Conservation (phyloP, 1,284 basidiomycete genomes). For the Ganoderma multipileum region DNA sequence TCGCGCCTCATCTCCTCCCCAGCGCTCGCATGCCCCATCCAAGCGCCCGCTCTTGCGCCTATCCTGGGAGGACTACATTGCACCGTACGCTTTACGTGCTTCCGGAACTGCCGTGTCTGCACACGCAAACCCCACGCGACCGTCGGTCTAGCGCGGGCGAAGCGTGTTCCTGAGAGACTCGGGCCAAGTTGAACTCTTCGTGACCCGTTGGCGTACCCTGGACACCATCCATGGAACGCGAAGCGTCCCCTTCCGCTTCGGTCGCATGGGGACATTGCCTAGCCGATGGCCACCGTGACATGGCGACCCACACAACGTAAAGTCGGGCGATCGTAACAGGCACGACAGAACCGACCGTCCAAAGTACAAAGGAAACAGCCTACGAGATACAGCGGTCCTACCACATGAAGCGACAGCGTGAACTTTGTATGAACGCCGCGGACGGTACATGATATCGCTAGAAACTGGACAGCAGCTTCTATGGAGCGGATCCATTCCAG, state of each 20-base stretch:
- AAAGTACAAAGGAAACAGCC: background rate
- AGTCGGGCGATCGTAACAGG: background rate
- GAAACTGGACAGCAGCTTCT: background rate
- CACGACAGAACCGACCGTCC: background rate
- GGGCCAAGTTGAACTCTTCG: background rate
- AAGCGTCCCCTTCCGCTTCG: background rate
- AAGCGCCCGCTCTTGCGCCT: background rate
- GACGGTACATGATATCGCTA: background rate
- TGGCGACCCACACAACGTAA: background rate
- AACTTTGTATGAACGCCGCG: background rate
- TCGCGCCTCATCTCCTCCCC: background rate
- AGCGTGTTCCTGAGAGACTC: background rate
- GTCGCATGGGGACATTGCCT: background rate
- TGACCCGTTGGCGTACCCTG: background rate
- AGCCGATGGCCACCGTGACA: background rate
- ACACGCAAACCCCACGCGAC: background rate
- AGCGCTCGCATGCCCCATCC: background rate
- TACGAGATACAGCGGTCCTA: background rate
- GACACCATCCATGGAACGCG: slow-evolving; percentile 2
- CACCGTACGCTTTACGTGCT: background rate
- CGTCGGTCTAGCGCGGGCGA: background rate
- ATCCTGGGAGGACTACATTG: background rate
- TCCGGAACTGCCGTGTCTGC: background rate
- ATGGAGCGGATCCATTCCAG: background rate
- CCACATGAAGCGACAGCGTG: background rate